Evolutionary conservation across 495 filamentous ascomycete genomes (phyloP).

Genomic region (Neurospora africana): DNA sequence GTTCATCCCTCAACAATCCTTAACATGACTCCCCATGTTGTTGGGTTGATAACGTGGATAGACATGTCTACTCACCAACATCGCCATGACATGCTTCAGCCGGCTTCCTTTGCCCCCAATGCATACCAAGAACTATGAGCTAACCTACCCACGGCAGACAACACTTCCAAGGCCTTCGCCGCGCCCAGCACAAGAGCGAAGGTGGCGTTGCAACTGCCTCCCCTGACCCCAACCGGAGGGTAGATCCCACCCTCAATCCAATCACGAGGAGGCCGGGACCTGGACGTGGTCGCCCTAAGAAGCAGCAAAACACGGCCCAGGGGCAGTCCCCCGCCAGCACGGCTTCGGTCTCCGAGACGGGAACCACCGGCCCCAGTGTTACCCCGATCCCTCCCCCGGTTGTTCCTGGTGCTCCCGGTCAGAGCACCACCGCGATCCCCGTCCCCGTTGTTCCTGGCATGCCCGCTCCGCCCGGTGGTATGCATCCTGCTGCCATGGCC

Average conservation of each 20-base stretch:
- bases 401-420: conserved; percentile 1
- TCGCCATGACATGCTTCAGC: neutral
- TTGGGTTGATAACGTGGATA: neutral
- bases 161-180: conserved; percentile 40
- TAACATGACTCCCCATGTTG: neutral
- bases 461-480: neutral
- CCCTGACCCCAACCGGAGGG: conserved; percentile 18
- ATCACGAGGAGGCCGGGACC: conserved; percentile 41
- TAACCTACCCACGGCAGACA: conserved; percentile 26
- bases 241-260: conserved; percentile 35
- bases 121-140: neutral
- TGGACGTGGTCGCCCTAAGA: conserved; percentile 36
- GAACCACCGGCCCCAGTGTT: neutral
- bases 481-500: neutral
- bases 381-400: neutral
- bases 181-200: conserved; percentile 37
- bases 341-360: neutral
- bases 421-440: neutral
- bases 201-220: conserved; percentile 1
- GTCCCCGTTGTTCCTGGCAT: conserved; percentile 3
- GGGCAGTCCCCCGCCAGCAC: conserved; percentile 4
- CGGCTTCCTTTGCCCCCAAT: neutral
- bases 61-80: neutral
- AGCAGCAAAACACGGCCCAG: conserved; percentile 16
- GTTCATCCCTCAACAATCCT: neutral